These are phyloP conservation scores for Solanum arcanum DNA, from an alignment of 257 asterid species.

Conservation along the genomic window DNA sequence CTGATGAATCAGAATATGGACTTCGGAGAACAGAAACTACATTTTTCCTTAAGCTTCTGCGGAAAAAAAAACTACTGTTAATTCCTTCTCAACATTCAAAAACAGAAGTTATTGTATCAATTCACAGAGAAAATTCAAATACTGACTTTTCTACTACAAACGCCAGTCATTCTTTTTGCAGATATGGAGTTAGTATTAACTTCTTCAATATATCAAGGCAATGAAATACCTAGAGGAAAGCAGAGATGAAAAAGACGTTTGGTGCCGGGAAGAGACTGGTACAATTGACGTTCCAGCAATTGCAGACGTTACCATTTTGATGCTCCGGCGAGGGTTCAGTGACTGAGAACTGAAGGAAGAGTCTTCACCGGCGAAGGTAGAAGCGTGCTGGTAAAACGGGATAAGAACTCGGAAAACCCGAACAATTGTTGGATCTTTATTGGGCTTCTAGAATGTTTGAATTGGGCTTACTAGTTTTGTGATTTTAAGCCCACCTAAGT, in stretches of 20 bases:
- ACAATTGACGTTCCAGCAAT: conserved; percentile 40
- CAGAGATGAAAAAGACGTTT: conserved; percentile 5
- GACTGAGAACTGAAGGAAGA: background rate
- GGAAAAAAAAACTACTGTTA: background rate
- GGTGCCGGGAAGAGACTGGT: conserved; percentile 19
- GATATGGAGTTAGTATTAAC: background rate
- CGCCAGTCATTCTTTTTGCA: background rate
- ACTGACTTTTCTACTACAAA: background rate
- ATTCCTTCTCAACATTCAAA: background rate
- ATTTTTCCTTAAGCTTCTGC: conserved; percentile 35
- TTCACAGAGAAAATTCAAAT: background rate
- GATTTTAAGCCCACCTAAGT: background rate
- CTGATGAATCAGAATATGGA: conserved; percentile 43
- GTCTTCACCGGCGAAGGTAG: background rate
- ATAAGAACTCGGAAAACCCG: background rate
- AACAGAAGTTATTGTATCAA: background rate
- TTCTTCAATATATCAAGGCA: background rate
- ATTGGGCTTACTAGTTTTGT: background rate
- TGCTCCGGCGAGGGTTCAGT: background rate
- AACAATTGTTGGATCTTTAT: background rate
- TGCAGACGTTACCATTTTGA: conserved; percentile 50
- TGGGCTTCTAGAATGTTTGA: background rate
- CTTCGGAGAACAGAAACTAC: conserved; percentile 31
- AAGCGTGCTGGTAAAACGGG: background rate
- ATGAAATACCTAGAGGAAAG: conserved; percentile 24